These are phyloP conservation scores for Didymella arachidicola DNA, from an alignment of 2,329 filamentous ascomycete species.

Conservation along the genomic window DNA sequence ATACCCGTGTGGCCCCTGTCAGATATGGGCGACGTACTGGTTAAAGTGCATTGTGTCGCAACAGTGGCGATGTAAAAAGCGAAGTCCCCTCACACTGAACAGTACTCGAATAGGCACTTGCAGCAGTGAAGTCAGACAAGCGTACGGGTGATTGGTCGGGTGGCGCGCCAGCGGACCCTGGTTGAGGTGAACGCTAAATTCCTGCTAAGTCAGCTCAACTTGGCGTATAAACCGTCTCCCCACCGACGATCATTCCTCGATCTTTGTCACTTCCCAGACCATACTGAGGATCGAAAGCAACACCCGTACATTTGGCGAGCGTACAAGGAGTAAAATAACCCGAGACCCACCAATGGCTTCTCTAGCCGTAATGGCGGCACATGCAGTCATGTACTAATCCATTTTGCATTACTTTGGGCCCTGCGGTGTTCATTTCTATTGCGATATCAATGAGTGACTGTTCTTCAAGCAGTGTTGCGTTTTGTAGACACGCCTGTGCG, in stretches of 20 bases:
- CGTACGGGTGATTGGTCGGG: conserved; percentile 8
- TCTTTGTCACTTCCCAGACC: conserved; percentile 13
- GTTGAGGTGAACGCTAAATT: conserved; percentile 7
- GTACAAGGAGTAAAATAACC: conserved; percentile 14
- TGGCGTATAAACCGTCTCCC: conserved; percentile 19
- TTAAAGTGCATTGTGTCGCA: background rate
- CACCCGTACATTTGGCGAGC: background rate
- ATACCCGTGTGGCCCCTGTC: background rate
- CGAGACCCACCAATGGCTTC: conserved; percentile 18
- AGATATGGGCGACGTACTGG: background rate
- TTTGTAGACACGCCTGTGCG: conserved; percentile 19
- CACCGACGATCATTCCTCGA: conserved; percentile 25
- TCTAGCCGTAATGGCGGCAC: conserved; percentile 20
- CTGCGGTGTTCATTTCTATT: background rate
- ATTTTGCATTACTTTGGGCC: conserved; percentile 7
- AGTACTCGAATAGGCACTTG: background rate
- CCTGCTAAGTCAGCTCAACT: conserved; percentile 11
- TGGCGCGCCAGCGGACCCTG: background rate
- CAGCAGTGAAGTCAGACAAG: background rate
- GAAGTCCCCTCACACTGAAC: background rate
- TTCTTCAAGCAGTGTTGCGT: conserved; percentile 12
- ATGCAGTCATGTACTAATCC: conserved; percentile 18
- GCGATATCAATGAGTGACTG: conserved; percentile 14
- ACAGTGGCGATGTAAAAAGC: background rate
- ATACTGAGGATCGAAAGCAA: conserved; percentile 17